Evolutionary conservation across 495 filamentous ascomycete species (phyloP).

Genomic region (Platismatia glauca): DNA sequence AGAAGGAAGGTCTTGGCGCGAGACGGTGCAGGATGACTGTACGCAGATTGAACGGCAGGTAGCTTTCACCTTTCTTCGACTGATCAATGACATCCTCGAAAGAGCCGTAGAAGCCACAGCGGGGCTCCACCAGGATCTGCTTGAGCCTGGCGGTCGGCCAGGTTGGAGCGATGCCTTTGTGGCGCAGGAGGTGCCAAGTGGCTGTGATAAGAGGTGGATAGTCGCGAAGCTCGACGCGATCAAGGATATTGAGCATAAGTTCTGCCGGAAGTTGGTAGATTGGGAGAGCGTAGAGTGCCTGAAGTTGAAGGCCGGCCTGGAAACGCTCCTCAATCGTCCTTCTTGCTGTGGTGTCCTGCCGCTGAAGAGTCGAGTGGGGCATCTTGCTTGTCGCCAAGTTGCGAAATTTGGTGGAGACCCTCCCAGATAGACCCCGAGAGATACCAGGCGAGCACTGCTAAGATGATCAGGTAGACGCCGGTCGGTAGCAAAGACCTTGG

Average conservation of each 20-base stretch:
- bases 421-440: conserved; percentile 28
- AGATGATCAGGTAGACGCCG: conserved; percentile 46
- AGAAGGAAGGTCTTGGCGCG: conserved; percentile 12
- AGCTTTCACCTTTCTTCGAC: conserved; percentile 1
- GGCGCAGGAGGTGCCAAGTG: conserved; percentile 30
- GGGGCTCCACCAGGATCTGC: conserved; percentile 17
- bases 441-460: conserved; percentile 46
- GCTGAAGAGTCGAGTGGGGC: conserved; percentile 7
- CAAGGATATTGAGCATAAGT: conserved; percentile 33
- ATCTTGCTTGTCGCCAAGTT: neutral
- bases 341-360: conserved; percentile 9
- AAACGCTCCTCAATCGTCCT: conserved; percentile 18
- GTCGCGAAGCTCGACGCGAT: conserved; percentile 28
- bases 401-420: conserved; percentile 11
- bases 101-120: conserved; percentile 16
- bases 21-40: conserved; percentile 10
- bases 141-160: conserved; percentile 12
- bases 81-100: conserved; percentile 16
- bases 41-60: conserved; percentile 2
- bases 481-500: conserved; percentile 63
- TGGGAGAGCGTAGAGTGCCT: conserved; percentile 19
- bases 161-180: conserved; percentile 20
- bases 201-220: conserved; percentile 34
- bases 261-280: conserved; percentile 34
- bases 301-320: conserved; percentile 11